phyloP scores from a whole-genome alignment of 345 rosid genomes.

The Erysimum cheiranthoides region DNA sequence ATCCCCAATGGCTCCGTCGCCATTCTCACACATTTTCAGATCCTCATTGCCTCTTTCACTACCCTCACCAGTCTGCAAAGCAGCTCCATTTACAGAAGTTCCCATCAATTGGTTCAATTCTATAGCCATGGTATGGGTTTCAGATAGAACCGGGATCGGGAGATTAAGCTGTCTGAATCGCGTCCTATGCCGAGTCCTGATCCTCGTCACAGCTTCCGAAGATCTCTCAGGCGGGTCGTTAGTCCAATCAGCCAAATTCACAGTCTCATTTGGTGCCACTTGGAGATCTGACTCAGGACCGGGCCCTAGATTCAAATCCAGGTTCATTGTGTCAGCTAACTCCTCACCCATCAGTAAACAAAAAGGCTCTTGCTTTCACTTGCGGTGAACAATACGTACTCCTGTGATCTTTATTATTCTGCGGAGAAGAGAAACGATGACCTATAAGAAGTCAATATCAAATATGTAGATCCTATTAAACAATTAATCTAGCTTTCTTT shows the following conservation, averaged over 20 bases:
- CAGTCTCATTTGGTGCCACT: constrained; percentile 49
- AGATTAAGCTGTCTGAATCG: constrained; percentile 62
- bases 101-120: constrained; percentile 66
- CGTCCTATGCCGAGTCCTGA: constrained; percentile 54
- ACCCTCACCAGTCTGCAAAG: constrained; percentile 88
- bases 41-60: constrained; percentile 81
- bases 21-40: constrained; percentile 72
- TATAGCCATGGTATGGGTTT: constrained; percentile 57
- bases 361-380: constrained; percentile 34
- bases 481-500: constrained; percentile 20
- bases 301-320: constrained; percentile 95
- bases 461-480: not conserved
- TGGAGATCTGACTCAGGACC: constrained; percentile 65
- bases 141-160: constrained; percentile 50
- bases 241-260: constrained; percentile 68
- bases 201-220: constrained; percentile 66
- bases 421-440: not conserved
- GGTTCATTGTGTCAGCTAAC: constrained; percentile 85
- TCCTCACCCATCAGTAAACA: constrained; percentile 67
- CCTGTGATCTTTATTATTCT: constrained; percentile 20
- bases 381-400: constrained; percentile 16
- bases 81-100: constrained; percentile 51
- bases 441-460: not conserved
- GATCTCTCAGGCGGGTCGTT: constrained; percentile 58
- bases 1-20: constrained; percentile 62